Conservation (phyloP, 2,329 filamentous ascomycete species). For the Cordyceps militaris region DNA sequence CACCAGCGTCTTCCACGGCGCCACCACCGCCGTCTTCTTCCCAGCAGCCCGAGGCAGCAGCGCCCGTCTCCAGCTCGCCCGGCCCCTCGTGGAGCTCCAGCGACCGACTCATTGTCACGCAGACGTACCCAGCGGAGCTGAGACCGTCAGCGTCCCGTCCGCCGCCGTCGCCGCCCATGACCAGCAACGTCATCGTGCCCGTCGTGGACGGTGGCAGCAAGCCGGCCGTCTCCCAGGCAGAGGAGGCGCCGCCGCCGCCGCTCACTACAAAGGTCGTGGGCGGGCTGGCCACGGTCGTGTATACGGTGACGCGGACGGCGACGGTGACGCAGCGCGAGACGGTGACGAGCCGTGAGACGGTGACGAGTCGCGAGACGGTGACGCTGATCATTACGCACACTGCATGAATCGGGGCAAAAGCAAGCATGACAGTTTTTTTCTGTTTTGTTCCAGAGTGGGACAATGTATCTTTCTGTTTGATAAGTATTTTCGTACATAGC, state of each 20-base stretch:
- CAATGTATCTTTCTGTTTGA: not conserved
- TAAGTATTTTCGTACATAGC: no score
- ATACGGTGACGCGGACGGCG: slow-evolving; percentile 31
- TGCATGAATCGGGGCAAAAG: no score
- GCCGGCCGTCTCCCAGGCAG: not conserved
- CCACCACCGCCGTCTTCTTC: not conserved
- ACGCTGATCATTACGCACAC: slow-evolving; percentile 19
- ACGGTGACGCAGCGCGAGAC: slow-evolving; percentile 23
- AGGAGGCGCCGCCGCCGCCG: not conserved
- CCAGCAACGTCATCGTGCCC: not conserved
- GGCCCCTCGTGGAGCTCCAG: not conserved
- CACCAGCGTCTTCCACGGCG: not conserved
- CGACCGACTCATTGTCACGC: slow-evolving; percentile 16
- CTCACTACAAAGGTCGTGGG: slow-evolving; percentile 20
- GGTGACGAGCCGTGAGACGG: slow-evolving; percentile 18
- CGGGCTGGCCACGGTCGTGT: slow-evolving; percentile 29
- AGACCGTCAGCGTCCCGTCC: not conserved
- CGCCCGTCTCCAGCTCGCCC: no score
- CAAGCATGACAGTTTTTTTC: not conserved
- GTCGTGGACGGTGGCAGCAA: not conserved
- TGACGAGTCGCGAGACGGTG: slow-evolving; percentile 17
- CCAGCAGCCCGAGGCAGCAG: not conserved
- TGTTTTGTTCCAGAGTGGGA: not conserved
- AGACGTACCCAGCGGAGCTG: not conserved
- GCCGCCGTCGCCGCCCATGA: not conserved